Base-by-base conservation (phyloP, 352 stramenopile species). In the Phytophthora sp. region DNA sequence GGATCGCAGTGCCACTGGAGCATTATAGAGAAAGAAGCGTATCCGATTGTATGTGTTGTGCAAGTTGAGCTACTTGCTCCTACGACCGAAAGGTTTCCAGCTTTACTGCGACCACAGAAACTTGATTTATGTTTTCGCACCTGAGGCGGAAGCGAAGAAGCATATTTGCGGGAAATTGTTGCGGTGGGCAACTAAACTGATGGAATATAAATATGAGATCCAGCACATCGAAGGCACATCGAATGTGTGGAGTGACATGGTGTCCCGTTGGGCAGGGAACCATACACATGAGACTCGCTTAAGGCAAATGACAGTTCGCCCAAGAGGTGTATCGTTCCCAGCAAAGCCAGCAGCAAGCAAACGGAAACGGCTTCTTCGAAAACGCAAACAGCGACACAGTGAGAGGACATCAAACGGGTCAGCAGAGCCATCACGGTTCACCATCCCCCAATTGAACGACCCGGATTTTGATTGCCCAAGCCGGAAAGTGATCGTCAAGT, bases 391-490 rank as follows among this genome's bases (percentile, higher is more conserved):
- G n/a, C n/a, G n/a, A n/a, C n/a, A n/a, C n/a, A n/a, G n/a, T n/a
- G n/a, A n/a, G n/a, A n/a, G n/a, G n/a, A n/a, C n/a, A n/a, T n/a
- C n/a, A n/a, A n/a, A n/a, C n/a, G n/a, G n/a, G n/a, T n/a, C n/a
- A n/a, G n/a, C n/a, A n/a, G n/a, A n/a, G n/a, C n/a, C n/a, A n/a
- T n/a, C n/a, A n/a, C n/a, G n/a, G n/a, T n/a, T n/a, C n/a, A n/a
- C n/a, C n/a, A n/a, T n/a, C n/a, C n/a, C n/a, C n/a, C n/a, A n/a
- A n/a, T n/a, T n/a, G n/a, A 24, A 18, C 16, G 57, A 57, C 16
- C 45, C 45, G 7, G 13, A 44, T 24, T 64, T 57, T n/a, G 57
- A 57, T 18, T 64, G 57, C 45, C 33, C 35, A 16, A 50, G 21
- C n/a, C 12, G 20, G 8, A 5, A 11, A 4, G 33, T 23, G 1